These are phyloP conservation scores for Candida multigemmis DNA, from an alignment of 805 yeast species.

Conservation along the genomic window DNA sequence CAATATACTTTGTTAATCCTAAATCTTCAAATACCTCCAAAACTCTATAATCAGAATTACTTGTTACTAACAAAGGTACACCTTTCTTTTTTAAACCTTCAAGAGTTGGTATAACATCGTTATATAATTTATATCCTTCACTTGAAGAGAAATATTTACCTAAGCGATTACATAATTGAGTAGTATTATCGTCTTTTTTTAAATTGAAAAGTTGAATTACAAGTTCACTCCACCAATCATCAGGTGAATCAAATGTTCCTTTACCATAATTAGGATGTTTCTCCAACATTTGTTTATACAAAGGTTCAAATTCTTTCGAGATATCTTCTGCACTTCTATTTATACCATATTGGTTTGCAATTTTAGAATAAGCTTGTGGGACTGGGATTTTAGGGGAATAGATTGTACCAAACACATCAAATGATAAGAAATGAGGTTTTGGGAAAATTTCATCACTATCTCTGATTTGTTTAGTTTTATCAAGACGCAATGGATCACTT, in stretches of 20 bases:
- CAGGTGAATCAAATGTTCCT: conserved; percentile 10
- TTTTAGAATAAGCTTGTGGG: conserved; percentile 40
- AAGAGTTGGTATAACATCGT: conserved; percentile 45
- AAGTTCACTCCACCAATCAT: conserved; percentile 53
- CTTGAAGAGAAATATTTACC: conserved; percentile 38
- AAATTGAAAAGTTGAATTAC: conserved; percentile 36
- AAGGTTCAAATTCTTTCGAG: conserved; percentile 14
- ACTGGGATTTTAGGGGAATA: conserved; percentile 50
- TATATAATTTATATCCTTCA: conserved; percentile 44
- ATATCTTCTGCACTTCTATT: conserved; percentile 15
- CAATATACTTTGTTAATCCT: conserved; percentile 33
- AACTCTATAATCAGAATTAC: conserved; percentile 59
- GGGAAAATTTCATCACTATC: conserved; percentile 17
- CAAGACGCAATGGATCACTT: conserved; percentile 16
- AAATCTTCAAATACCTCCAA: conserved; percentile 36
- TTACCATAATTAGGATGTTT: conserved; percentile 61
- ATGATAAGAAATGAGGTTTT: conserved; percentile 43
- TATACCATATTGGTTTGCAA: conserved; percentile 39
- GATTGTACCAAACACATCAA: conserved; percentile 64
- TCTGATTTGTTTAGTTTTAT: conserved; percentile 13
- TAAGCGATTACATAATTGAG: conserved; percentile 35
- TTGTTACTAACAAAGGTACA: conserved; percentile 35
- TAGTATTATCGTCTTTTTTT: conserved; percentile 10
- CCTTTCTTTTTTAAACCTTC: conserved; percentile 16
- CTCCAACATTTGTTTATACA: conserved; percentile 24